Conservation (phyloP, 2,329 filamentous ascomycete genomes). For the Cordyceps tenuipes region DNA sequence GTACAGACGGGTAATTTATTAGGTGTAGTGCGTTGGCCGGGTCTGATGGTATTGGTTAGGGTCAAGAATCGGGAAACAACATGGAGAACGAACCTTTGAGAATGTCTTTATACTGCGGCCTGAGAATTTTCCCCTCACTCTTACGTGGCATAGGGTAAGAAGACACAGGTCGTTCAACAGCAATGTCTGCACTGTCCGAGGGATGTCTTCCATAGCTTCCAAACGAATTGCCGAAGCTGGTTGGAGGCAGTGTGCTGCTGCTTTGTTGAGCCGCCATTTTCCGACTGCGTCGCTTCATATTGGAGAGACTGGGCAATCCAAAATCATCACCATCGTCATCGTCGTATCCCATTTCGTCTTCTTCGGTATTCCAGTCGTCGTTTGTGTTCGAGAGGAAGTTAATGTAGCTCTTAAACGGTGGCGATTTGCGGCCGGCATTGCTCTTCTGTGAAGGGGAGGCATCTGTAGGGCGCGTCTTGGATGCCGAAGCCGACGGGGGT, state of each 20-base stretch:
- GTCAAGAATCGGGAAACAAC: not conserved
- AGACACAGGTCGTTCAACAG: conserved; percentile 74
- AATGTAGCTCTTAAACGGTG: conserved; percentile 66
- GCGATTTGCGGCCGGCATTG: conserved; percentile 46
- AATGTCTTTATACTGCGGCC: conserved; percentile 97
- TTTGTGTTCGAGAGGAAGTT: conserved; percentile 75
- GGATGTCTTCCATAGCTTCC: conserved; percentile 44
- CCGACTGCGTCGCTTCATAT: conserved; percentile 68
- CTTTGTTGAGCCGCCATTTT: conserved; percentile 39
- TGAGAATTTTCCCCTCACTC: conserved; percentile 86
- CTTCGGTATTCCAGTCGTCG: conserved; percentile 71
- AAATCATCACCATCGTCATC: conserved; percentile 94
- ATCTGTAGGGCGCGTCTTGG: conserved; percentile 42
- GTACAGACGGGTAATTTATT: conserved; percentile 75
- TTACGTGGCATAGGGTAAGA: conserved; percentile 85
- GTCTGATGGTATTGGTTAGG: conserved; percentile 32
- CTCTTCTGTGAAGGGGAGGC: conserved; percentile 48
- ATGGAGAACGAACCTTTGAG: conserved; percentile 48
- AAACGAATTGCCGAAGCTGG: conserved; percentile 29
- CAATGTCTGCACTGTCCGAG: conserved; percentile 87
- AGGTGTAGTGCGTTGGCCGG: conserved; percentile 93
- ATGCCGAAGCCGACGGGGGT: conserved; percentile 55
- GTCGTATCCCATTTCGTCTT: conserved; percentile 72
- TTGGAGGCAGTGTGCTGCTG: conserved; percentile 25
- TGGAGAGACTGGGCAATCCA: conserved; percentile 84